Conservation (phyloP, 805 yeast genomes). For the Helenozyma rhizophorensis region DNA sequence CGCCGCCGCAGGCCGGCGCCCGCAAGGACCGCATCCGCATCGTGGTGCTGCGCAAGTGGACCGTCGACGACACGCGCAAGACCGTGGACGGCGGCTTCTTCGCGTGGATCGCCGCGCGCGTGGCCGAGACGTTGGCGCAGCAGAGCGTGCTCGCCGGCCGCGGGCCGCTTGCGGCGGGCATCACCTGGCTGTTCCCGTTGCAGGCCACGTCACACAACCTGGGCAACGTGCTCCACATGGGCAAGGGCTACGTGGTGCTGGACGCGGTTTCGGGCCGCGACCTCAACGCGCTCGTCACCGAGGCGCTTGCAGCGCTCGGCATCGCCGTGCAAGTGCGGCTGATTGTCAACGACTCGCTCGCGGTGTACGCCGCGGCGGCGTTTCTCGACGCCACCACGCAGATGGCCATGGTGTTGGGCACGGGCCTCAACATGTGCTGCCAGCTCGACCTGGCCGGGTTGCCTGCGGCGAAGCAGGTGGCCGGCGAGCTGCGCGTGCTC, state of each 20-base stretch:
- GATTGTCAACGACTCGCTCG: slow-evolving; percentile 62
- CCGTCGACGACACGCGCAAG: slow-evolving; percentile 35
- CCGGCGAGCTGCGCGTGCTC: slow-evolving; percentile 17
- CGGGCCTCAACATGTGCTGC: slow-evolving; percentile 61
- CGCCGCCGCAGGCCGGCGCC: slow-evolving; percentile 7
- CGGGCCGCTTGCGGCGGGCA: slow-evolving; percentile 34
- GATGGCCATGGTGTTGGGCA: slow-evolving; percentile 62
- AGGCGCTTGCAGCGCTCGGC: slow-evolving; percentile 19
- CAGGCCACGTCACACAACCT: slow-evolving; percentile 36
- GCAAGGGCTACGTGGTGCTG: slow-evolving; percentile 55
- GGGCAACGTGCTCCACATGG: slow-evolving; percentile 47
- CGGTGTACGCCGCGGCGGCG: slow-evolving; percentile 54
- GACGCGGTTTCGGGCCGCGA: slow-evolving; percentile 40
- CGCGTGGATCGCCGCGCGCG: slow-evolving; percentile 34
- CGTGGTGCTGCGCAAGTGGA: slow-evolving; percentile 34
- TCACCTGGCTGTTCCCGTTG: slow-evolving; percentile 58
- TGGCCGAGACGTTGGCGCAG: slow-evolving; percentile 22
- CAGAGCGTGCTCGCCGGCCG: slow-evolving; percentile 14
- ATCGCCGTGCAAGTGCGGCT: slow-evolving; percentile 36
- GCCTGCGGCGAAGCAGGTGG: slow-evolving; percentile 11
- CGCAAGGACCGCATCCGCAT: slow-evolving; percentile 23
- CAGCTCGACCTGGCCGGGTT: slow-evolving; percentile 19
- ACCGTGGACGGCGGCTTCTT: slow-evolving; percentile 40
- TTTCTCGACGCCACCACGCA: slow-evolving; percentile 32
- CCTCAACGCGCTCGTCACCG: slow-evolving; percentile 35